Percentiles rank a stretch among this genome's conserved stretches.
Conservation (phyloP, 2,329 filamentous ascomycete species). For the Neofusicoccum sp. region DNA sequence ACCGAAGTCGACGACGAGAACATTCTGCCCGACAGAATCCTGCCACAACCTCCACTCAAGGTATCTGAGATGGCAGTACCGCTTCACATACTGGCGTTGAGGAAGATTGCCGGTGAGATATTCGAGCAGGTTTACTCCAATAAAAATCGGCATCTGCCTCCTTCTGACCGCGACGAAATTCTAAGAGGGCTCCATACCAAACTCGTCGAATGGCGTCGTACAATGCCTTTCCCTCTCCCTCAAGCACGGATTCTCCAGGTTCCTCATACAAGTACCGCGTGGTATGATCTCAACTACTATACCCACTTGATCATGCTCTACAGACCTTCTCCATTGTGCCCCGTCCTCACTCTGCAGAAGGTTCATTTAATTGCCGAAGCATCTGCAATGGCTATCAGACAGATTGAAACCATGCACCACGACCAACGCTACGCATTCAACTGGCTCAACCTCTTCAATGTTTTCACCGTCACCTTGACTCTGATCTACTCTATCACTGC, state of each 20-base stretch:
- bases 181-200: constrained; percentile 40
- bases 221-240: constrained; percentile 4
- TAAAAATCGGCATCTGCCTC: background rate
- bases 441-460: constrained; percentile 42
- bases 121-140: constrained; percentile 40
- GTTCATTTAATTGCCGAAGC: constrained; percentile 42
- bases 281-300: constrained; percentile 52
- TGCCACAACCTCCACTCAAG: constrained; percentile 21
- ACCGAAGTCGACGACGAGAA: constrained; percentile 36
- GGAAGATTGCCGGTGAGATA: constrained; percentile 45
- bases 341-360: constrained; percentile 35
- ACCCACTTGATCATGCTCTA: constrained; percentile 48
- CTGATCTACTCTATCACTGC: constrained; percentile 46
- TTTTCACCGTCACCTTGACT: constrained; percentile 45
- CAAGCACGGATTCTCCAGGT: constrained; percentile 26
- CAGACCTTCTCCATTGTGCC: constrained; percentile 45
- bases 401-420: constrained; percentile 40
- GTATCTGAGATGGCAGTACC: constrained; percentile 36
- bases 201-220: constrained; percentile 45
- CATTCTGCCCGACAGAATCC: constrained; percentile 6
- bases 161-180: constrained; percentile 25
- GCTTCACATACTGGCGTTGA: constrained; percentile 43
- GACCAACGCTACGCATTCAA: constrained; percentile 45
- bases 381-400: constrained; percentile 44
- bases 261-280: constrained; percentile 45